Evolutionary conservation across 2,329 filamentous ascomycete genomes (phyloP), one percentile per base, ranked within the genome.

Genomic region (Hypoxylon sp.): DNA sequence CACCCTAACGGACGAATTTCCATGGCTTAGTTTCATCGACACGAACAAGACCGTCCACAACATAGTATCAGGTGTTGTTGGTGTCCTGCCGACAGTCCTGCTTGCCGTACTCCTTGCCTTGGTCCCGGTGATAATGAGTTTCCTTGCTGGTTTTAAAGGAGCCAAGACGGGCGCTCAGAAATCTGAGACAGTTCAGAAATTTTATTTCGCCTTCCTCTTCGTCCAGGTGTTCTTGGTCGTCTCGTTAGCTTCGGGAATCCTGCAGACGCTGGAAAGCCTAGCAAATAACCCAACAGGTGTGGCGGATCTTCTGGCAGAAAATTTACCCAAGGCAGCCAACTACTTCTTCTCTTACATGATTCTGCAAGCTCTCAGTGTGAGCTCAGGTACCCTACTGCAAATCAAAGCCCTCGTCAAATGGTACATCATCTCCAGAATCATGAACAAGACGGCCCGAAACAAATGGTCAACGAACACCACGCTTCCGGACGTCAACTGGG

Each of bases 331-430:
- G 61, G 88, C 92, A 0, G 89, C 91, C 62, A 96, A 97, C 68
- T 99, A 97, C 72, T 99, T 97, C 77, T 97, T 97, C 78, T 93
- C 91, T 1, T 99, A 99, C 80, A 92, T 99, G 86, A 88, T 97
- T 67, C 85, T 99, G 7, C 94, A 97, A 66, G 91, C 92, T 0
- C 79, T 97, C 63, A 91, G 90, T 57, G 91, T 90, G 57, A 96
- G 91, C 69, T 93, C 93, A 1, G 91, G 89, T 69, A 93, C 90
- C 1, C 77, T 97, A 3, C 76, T 97, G 8, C 94, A 97, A 66
- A 82, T 96, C 16, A 84, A 83, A n/a, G 83, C 86, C 3, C 79
- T 99, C 3, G 67, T 91, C 34, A 78, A 87, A 58, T 96, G 92
- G 86, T 96, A 91, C 63, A 65, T 97, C 15, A 70, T 96, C 34